These are phyloP conservation scores for Arthrobotrys pseudoclavata DNA, from an alignment of 2,329 filamentous ascomycete genomes.

Conservation along the genomic window DNA sequence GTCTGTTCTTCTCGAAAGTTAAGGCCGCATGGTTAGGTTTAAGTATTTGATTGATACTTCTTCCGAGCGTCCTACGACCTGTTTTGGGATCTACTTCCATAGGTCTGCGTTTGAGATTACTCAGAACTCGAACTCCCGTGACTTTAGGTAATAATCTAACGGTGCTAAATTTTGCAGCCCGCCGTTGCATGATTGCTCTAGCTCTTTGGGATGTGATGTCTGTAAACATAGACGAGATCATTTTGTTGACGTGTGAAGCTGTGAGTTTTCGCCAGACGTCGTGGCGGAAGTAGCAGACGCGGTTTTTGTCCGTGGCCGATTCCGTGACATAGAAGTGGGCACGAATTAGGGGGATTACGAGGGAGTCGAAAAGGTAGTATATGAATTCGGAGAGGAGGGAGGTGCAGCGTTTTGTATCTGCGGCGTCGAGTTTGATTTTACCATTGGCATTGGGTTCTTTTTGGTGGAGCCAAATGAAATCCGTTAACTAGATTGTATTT, in stretches of 20 bases:
- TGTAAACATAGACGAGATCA: conserved; percentile 83
- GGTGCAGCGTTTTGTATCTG: conserved; percentile 80
- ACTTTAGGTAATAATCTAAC: conserved; percentile 87
- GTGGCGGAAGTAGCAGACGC: conserved; percentile 92
- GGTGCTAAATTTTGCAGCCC: conserved; percentile 80
- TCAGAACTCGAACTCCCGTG: conserved; percentile 82
- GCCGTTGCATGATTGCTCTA: conserved; percentile 72
- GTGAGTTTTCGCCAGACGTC: conserved; percentile 86
- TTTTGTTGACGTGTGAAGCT: conserved; percentile 76
- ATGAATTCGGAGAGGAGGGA: conserved; percentile 87
- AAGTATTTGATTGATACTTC: conserved; percentile 79
- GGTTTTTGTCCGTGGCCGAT: conserved; percentile 82
- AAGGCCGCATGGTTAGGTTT: conserved; percentile 81
- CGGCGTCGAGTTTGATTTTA: conserved; percentile 74
- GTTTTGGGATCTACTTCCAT: conserved; percentile 65
- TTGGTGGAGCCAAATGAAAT: conserved; percentile 80
- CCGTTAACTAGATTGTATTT: conserved; percentile 71
- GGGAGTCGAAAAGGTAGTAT: conserved; percentile 93
- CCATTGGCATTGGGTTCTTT: conserved; percentile 61
- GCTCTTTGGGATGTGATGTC: conserved; percentile 76
- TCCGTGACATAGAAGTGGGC: conserved; percentile 96
- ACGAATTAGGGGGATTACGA: conserved; percentile 86
- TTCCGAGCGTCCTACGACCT: conserved; percentile 68
- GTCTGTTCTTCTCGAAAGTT: conserved; percentile 79
- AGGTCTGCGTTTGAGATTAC: conserved; percentile 81